These are phyloP conservation scores for Solanum hybrid DNA, from an alignment of 305 asterid genomes.

Conservation along the genomic window DNA sequence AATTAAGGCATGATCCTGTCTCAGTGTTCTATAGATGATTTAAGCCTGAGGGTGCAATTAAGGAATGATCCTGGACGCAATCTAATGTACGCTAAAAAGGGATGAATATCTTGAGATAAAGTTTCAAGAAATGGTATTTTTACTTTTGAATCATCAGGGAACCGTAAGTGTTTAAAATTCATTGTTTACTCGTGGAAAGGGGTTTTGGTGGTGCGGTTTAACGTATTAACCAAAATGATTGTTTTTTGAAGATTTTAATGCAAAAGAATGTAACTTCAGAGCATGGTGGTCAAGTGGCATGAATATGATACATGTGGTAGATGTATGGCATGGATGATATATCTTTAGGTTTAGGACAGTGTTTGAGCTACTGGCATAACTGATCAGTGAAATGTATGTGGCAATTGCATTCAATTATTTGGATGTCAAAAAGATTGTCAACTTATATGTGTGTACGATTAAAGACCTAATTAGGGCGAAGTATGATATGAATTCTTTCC, in stretches of 20 bases:
- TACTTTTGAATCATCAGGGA: not conserved
- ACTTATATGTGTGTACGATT: not conserved
- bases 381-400: not conserved
- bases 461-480: not conserved
- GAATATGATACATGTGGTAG: not conserved
- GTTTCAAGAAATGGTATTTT: not conserved
- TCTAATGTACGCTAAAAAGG: not conserved
- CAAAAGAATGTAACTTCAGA: not conserved
- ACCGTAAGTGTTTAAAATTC: not conserved
- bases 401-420: not conserved
- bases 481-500: not conserved
- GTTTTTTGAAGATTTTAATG: not conserved
- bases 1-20: not conserved
- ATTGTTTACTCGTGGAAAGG: not conserved
- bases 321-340: not conserved
- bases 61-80: not conserved
- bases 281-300: not conserved
- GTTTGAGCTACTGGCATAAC: not conserved
- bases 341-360: not conserved
- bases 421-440: not conserved
- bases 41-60: not conserved
- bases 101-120: not conserved
- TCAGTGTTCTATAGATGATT: not conserved
- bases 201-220: not conserved
- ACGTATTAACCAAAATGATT: not conserved